Conservation (phyloP, 306 rosid genomes). For the Vigna radiata region DNA sequence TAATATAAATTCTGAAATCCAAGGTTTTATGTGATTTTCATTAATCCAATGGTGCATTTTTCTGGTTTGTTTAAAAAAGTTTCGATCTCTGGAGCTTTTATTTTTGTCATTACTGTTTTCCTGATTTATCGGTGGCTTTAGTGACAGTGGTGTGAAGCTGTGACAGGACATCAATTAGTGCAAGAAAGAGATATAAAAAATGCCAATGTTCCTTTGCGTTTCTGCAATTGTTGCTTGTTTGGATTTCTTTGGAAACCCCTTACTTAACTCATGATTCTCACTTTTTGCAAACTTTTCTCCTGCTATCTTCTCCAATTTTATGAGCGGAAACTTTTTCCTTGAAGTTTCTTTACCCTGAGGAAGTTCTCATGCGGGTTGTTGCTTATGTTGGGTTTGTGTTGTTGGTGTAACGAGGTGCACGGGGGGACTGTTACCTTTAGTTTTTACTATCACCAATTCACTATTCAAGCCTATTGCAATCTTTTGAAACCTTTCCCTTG, state of each 20-base stretch:
- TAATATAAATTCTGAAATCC: conserved; percentile 37
- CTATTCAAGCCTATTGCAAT: conserved; percentile 38
- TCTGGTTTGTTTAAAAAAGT: not conserved
- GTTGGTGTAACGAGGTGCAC: conserved; percentile 57
- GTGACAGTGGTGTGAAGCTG: conserved; percentile 13
- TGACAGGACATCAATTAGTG: conserved; percentile 21
- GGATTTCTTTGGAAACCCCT: conserved; percentile 51
- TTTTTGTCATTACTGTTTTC: conserved; percentile 26
- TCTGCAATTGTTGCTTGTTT: conserved; percentile 56
- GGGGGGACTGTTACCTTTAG: conserved; percentile 50
- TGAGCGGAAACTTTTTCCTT: conserved; percentile 39
- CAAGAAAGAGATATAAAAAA: conserved; percentile 34
- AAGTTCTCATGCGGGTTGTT: conserved; percentile 44
- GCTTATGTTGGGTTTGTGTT: conserved; percentile 41
- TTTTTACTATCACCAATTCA: conserved; percentile 25
- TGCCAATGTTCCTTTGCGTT: conserved; percentile 46
- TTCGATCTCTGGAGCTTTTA: not conserved
- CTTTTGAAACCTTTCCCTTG: conserved; percentile 46
- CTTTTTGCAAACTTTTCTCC: conserved; percentile 38
- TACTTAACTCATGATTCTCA: conserved; percentile 53
- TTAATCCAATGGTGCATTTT: conserved; percentile 35
- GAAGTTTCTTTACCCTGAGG: conserved; percentile 45
- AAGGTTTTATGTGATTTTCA: conserved; percentile 17
- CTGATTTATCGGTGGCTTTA: conserved; percentile 1
- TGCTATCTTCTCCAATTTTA: conserved; percentile 33